phyloP scores from a whole-genome alignment of 768 basidiomycete species.

The Lentinula boryana region DNA sequence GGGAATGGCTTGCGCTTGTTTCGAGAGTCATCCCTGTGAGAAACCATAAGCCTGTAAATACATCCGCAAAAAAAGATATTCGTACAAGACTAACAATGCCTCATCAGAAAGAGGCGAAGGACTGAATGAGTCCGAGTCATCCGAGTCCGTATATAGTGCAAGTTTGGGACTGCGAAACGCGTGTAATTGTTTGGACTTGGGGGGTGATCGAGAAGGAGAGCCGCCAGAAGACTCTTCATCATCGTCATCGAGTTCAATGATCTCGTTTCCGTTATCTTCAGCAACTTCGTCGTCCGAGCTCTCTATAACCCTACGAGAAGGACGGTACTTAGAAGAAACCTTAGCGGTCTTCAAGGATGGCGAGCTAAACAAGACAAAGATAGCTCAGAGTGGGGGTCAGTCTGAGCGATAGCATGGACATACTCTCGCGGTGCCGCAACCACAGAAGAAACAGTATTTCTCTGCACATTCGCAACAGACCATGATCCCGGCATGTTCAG shows the following conservation, averaged over 20 bases:
- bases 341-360: not conserved
- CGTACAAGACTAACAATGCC: conserved; percentile 30
- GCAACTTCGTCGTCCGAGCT: conserved; percentile 26
- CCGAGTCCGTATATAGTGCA: conserved; percentile 2
- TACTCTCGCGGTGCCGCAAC: not conserved
- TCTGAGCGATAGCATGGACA: not conserved
- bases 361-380: not conserved
- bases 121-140: conserved; percentile 3
- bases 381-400: not conserved
- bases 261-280: conserved; percentile 17
- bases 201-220: not conserved
- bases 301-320: conserved; percentile 24
- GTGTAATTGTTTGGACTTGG: not conserved
- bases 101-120: conserved; percentile 12
- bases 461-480: not conserved
- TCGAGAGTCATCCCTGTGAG: conserved; percentile 39
- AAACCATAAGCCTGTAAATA: not conserved
- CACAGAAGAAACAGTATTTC: not conserved
- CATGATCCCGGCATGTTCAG: not conserved
- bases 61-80: not conserved
- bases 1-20: conserved; percentile 39
- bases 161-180: not conserved
- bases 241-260: conserved; percentile 17
- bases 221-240: conserved; percentile 1
- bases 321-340: conserved; percentile 7